Percentiles rank a stretch among this genome's conserved stretches.
Conservation (phyloP, 805 yeast genomes). For the Tetrapisispora nanseiensis region DNA sequence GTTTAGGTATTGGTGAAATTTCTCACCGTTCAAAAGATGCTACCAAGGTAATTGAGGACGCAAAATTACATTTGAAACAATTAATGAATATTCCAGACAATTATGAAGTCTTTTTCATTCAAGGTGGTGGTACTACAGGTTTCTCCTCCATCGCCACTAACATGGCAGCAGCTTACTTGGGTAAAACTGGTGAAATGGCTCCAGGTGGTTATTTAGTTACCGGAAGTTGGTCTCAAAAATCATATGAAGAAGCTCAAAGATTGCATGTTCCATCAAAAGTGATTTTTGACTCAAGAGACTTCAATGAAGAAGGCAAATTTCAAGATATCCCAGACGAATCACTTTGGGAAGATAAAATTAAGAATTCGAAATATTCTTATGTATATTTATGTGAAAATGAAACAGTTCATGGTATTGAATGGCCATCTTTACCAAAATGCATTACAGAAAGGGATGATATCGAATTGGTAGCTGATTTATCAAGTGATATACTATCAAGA, state of each 20-base stretch:
- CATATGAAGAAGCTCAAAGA: slow-evolving; percentile 78
- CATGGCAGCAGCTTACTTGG: slow-evolving; percentile 63
- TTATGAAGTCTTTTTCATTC: slow-evolving; percentile 89
- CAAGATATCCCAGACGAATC: slow-evolving; percentile 56
- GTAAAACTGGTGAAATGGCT: slow-evolving; percentile 64
- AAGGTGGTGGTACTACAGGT: slow-evolving; percentile 97
- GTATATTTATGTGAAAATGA: slow-evolving; percentile 93
- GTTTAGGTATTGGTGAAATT: slow-evolving; percentile 89
- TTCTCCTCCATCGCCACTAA: slow-evolving; percentile 83
- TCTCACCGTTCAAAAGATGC: slow-evolving; percentile 92
- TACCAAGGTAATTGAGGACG: slow-evolving; percentile 58
- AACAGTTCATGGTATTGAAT: slow-evolving; percentile 93
- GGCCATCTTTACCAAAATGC: slow-evolving; percentile 37
- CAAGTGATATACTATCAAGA: slow-evolving; percentile 82
- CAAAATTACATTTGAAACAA: slow-evolving; percentile 57
- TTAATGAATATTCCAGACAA: slow-evolving; percentile 76
- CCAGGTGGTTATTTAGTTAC: slow-evolving; percentile 80
- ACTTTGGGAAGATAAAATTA: slow-evolving; percentile 45
- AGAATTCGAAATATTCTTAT: slow-evolving; percentile 55
- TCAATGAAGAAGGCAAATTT: slow-evolving; percentile 41
- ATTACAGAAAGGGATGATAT: slow-evolving; percentile 48
- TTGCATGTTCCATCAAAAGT: slow-evolving; percentile 68
- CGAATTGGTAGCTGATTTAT: slow-evolving; percentile 88
- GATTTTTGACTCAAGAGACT: slow-evolving; percentile 53
- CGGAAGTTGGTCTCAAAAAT: slow-evolving; percentile 89